Percentiles rank a stretch among this genome's conserved stretches.
phyloP scores from a whole-genome alignment of 192 early-diverging fungal genomes.

The Phlyctochytrium bullatum region DNA sequence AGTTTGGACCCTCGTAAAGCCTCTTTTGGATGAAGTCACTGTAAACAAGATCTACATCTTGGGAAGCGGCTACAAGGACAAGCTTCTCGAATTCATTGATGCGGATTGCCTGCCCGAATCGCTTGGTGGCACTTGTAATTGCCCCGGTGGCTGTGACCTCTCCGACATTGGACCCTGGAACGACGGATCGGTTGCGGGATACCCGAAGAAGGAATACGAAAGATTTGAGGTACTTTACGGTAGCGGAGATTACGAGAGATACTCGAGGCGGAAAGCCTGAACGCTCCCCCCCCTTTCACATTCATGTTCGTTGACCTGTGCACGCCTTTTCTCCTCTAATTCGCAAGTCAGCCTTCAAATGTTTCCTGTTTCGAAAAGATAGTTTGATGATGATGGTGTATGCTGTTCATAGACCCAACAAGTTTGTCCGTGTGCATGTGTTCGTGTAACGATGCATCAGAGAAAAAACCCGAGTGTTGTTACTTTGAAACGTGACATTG shows the following conservation, averaged over 20 bases:
- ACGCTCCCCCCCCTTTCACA: too few relatives aligned
- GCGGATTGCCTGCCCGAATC: constrained; percentile 36
- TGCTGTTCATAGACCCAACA: too few relatives aligned
- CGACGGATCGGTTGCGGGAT: constrained; percentile 49
- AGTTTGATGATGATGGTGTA: too few relatives aligned
- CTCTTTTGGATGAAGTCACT: constrained; percentile 51
- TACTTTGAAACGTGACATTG: too few relatives aligned
- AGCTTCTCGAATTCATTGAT: constrained; percentile 48
- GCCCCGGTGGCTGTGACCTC: constrained; percentile 45
- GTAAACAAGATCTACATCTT: constrained; percentile 53
- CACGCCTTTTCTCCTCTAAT: too few relatives aligned
- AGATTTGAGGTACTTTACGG: constrained; percentile 18
- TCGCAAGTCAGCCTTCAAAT: too few relatives aligned
- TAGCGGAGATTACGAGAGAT: constrained; percentile 13
- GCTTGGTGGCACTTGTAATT: constrained; percentile 46
- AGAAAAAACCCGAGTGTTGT: too few relatives aligned
- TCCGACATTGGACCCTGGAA: constrained; percentile 57
- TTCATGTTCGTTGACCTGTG: too few relatives aligned
- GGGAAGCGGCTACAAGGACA: constrained; percentile 36
- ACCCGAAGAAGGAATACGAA: constrained; percentile 44
- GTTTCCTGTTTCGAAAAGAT: too few relatives aligned
- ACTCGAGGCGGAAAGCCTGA: constrained; percentile 23
- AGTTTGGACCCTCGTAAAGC: constrained; percentile 48
- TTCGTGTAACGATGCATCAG: too few relatives aligned
- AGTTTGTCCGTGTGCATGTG: too few relatives aligned